Percentiles rank a stretch among this genome's conserved stretches.
Evolutionary conservation across 2,329 filamentous ascomycete genomes (phyloP).

Genomic region (Xylaria sp.): DNA sequence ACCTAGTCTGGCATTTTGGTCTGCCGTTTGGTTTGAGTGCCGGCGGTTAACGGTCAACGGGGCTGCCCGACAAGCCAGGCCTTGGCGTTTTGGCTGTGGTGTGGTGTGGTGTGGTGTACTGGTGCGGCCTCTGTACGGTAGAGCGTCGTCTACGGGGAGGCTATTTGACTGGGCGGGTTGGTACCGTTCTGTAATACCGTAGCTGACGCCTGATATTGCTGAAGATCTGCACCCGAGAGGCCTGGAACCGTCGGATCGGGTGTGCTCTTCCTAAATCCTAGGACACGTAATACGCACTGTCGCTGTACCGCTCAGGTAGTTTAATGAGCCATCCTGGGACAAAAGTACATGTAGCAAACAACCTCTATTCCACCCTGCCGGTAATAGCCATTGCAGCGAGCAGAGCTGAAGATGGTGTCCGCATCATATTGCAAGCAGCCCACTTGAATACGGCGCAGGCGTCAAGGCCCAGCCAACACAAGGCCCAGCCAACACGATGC

Average conservation of each 20-base stretch:
- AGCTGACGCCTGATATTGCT: slow-evolving; percentile 11
- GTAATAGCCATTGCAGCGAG: background rate
- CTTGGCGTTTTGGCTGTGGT: background rate
- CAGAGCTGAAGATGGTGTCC: background rate
- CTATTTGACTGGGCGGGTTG: background rate
- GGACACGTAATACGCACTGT: slow-evolving; percentile 10
- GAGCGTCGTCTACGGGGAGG: background rate
- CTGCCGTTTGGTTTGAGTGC: slow-evolving; percentile 9
- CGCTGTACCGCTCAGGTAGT: background rate
- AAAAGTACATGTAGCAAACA: slow-evolving; percentile 6
- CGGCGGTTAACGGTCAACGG: slow-evolving; percentile 9
- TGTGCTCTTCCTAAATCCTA: background rate
- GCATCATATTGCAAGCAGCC: background rate
- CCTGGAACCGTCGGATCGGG: slow-evolving; percentile 18
- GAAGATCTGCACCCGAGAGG: slow-evolving; percentile 9
- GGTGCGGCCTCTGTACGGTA: background rate
- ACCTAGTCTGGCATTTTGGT: background rate
- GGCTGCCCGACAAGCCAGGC: slow-evolving; percentile 7
- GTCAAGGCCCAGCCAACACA: slow-evolving; percentile 8
- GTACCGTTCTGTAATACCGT: background rate
- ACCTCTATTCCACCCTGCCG: background rate
- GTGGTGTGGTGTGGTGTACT: background rate
- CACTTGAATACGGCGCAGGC: background rate
- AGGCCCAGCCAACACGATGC: background rate
- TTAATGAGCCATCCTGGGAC: background rate